Percentiles rank a stretch among this genome's conserved stretches.
Evolutionary conservation across 345 rosid genomes (phyloP).

Genomic region (Eucalyptus albens): DNA sequence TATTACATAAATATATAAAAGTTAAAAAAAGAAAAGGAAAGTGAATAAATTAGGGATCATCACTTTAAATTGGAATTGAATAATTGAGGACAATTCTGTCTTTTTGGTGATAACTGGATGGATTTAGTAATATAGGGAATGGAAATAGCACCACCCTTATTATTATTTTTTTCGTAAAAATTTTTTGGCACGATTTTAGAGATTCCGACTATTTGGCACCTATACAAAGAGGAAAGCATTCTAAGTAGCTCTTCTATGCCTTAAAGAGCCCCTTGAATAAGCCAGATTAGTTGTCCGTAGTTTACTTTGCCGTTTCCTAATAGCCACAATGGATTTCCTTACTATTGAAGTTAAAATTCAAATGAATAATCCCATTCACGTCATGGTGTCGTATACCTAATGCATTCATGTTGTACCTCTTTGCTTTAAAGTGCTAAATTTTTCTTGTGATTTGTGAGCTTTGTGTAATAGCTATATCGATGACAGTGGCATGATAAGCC

Average conservation of each 20-base stretch:
- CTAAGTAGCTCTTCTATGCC: neutral
- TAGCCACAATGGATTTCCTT: neutral
- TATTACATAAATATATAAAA: too few relatives aligned
- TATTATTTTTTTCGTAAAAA: too few relatives aligned
- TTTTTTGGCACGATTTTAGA: neutral
- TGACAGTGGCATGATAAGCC: too few relatives aligned
- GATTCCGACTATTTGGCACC: neutral
- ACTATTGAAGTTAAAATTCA: accelerated
- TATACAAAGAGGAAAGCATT: neutral
- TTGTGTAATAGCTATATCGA: too few relatives aligned
- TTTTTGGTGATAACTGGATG: accelerated
- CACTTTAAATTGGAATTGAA: too few relatives aligned
- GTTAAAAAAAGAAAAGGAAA: too few relatives aligned
- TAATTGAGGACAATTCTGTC: too few relatives aligned
- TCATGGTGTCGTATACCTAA: neutral
- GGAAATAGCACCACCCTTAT: too few relatives aligned
- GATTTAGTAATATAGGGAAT: too few relatives aligned
- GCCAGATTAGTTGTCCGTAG: neutral
- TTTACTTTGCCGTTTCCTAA: neutral
- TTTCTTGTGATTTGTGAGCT: neutral
- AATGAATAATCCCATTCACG: neutral
- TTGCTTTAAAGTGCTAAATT: neutral
- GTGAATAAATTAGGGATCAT: too few relatives aligned
- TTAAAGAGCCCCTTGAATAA: neutral
- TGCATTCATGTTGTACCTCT: neutral